Base-by-base conservation (phyloP, 441 rosid genomes). In the Pelargonium cotyledonis region DNA sequence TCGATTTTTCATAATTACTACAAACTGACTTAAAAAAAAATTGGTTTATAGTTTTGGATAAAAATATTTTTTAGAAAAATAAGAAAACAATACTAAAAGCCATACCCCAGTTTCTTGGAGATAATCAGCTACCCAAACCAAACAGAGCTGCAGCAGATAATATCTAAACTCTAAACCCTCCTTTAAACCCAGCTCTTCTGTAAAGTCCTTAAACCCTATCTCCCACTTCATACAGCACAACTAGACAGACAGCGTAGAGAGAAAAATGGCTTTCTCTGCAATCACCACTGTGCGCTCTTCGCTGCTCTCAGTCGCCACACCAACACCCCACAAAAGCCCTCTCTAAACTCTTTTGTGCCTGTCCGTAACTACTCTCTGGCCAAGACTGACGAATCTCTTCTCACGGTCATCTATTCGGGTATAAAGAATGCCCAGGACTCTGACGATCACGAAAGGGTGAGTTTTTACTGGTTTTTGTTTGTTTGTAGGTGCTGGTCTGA, bases 391-490 rank as follows among this genome's bases (percentile, higher is more conserved):
- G 89, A 86, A 74, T 72, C 79, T 8, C 91, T 93, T 51, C 77
- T 86, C 66, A 81, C 81, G 15, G 80, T 85, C 53, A 72, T 93
- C 41, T 88, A 89, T 12, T 74, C 83, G 2, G 97, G 88, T 83
- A 86, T 89, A 77, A 76, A 83, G 72, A 78, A 78, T 62, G 88
- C 92, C 51, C 77, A 76, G 80, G 88, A 88, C 73, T 69, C 82
- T 21, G 94, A 87, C 68, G 86, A 85, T 47, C 77, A 81, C 40
- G 72, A 78, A 12, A 80, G 77, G 76, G 94, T 92, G 66, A 72
- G 71, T 62, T 38, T 3, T 8, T 40, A 6, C 2, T 29, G 57
- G 79, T 86, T 86, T 4, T 9, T 29, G 11, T 63, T 23, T 11
- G 12, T 46, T 49, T 73, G 35, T 53, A 19, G 62, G 16, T 53